A percentile compares a stretch with the other conserved stretches of the same genome.
phyloP scores from a whole-genome alignment of 140 eudicot genomes.

The Senecio squalidus region DNA sequence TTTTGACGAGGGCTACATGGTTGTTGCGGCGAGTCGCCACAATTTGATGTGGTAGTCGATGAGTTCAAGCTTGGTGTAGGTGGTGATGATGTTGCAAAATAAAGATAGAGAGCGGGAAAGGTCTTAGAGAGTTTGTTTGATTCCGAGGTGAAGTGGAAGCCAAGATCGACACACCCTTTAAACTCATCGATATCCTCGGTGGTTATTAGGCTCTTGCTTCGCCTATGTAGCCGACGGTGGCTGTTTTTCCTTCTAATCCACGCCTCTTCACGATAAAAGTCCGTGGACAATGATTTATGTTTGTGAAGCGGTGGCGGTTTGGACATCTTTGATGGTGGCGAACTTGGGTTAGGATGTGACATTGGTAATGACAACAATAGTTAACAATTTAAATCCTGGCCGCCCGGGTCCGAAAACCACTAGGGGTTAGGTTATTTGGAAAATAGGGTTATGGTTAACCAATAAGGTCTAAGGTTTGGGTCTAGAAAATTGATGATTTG shows the following conservation, averaged over 20 bases:
- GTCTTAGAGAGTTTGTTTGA: slow-evolving; percentile 19
- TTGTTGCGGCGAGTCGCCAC: slow-evolving; percentile 29
- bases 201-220: slow-evolving; percentile 30
- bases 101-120: slow-evolving; percentile 32
- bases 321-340: slow-evolving; percentile 9
- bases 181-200: slow-evolving; percentile 30
- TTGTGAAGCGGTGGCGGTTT: slow-evolving; percentile 27
- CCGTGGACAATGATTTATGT: slow-evolving; percentile 25
- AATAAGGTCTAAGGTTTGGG: neutral
- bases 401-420: slow-evolving; percentile 29
- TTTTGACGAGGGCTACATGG: slow-evolving; percentile 20
- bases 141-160: slow-evolving; percentile 22
- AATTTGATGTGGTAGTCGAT: slow-evolving; percentile 17
- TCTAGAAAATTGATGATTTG: neutral
- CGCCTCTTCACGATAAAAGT: slow-evolving; percentile 26
- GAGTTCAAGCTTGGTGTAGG: slow-evolving; percentile 16
- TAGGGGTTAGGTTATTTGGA: slow-evolving; percentile 1
- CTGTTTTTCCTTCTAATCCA: slow-evolving; percentile 28
- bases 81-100: slow-evolving; percentile 24
- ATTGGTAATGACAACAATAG: neutral
- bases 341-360: slow-evolving; percentile 6
- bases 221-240: slow-evolving; percentile 15
- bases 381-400: neutral
- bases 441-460: neutral
- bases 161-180: slow-evolving; percentile 31